Conservation (phyloP, 2,329 filamentous ascomycete species). For the Sordariomycetes sp. region DNA sequence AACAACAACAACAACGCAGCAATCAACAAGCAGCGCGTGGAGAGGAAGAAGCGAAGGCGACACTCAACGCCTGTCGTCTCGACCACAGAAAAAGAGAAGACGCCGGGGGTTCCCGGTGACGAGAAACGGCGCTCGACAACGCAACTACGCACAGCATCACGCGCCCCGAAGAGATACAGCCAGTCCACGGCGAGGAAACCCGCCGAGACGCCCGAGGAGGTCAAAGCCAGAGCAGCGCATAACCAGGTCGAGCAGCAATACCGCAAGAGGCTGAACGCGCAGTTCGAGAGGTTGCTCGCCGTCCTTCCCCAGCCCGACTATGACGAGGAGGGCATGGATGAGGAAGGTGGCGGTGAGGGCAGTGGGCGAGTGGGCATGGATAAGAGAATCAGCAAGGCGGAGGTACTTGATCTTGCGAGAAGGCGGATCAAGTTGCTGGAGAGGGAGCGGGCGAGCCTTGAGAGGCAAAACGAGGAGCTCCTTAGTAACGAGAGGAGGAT, state of each 20-base stretch:
- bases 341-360: conserved; percentile 11
- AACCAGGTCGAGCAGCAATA: conserved; percentile 36
- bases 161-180: conserved; percentile 8
- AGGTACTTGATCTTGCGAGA: conserved; percentile 29
- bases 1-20: neutral
- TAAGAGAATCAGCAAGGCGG: conserved; percentile 25
- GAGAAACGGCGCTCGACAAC: conserved; percentile 7
- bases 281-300: conserved; percentile 28
- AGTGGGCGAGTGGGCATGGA: conserved; percentile 9
- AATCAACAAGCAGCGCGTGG: conserved; percentile 2
- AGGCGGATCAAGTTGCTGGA: conserved; percentile 25
- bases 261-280: conserved; percentile 29
- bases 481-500: conserved; percentile 5
- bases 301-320: conserved; percentile 19
- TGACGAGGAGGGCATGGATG: conserved; percentile 14
- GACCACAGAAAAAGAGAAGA: neutral
- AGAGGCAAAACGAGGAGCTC: conserved; percentile 21
- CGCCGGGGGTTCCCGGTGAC: neutral
- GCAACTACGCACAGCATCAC: conserved; percentile 9
- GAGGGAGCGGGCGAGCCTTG: conserved; percentile 19
- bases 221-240: conserved; percentile 18
- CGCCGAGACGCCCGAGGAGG: conserved; percentile 12
- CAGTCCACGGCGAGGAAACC: conserved; percentile 14
- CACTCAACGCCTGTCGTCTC: conserved; percentile 4
- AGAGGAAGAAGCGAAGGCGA: conserved; percentile 5